Evolutionary conservation across 257 asterid genomes (phyloP).

Genomic region (Hygrophila difformis): DNA sequence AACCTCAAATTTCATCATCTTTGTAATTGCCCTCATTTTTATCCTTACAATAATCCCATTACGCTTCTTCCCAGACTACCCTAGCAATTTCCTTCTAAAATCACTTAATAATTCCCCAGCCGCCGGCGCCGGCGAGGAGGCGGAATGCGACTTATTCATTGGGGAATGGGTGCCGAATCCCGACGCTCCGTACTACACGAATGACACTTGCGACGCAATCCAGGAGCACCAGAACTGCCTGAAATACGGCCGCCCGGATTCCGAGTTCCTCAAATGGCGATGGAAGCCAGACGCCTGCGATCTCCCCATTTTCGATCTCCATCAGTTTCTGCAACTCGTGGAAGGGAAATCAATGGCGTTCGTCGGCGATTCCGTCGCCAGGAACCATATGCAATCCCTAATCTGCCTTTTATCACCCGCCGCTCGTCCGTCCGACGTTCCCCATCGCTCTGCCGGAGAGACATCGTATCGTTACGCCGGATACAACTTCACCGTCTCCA

Average conservation of each 20-base stretch:
- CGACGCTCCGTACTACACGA: conserved; percentile 65
- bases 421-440: conserved; percentile 23
- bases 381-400: conserved; percentile 81
- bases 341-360: conserved; percentile 66
- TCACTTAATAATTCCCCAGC: too few relatives aligned
- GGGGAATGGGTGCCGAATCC: conserved; percentile 72
- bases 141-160: conserved; percentile 34
- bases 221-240: conserved; percentile 85
- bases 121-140: too few relatives aligned
- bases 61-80: too few relatives aligned
- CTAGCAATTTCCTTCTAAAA: too few relatives aligned
- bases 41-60: too few relatives aligned
- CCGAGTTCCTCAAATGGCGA: conserved; percentile 55
- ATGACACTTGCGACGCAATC: conserved; percentile 50
- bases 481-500: conserved; percentile 45
- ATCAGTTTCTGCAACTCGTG: conserved; percentile 41
- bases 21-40: too few relatives aligned
- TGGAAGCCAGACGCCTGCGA: conserved; percentile 85
- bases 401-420: conserved; percentile 72
- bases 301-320: conserved; percentile 53
- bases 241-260: conserved; percentile 68
- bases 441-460: conserved; percentile 27
- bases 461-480: conserved; percentile 28
- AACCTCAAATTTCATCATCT: too few relatives aligned
- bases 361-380: conserved; percentile 82